Evolutionary conservation across 768 basidiomycete species (phyloP).

Genomic region (Suillus occidentalis): DNA sequence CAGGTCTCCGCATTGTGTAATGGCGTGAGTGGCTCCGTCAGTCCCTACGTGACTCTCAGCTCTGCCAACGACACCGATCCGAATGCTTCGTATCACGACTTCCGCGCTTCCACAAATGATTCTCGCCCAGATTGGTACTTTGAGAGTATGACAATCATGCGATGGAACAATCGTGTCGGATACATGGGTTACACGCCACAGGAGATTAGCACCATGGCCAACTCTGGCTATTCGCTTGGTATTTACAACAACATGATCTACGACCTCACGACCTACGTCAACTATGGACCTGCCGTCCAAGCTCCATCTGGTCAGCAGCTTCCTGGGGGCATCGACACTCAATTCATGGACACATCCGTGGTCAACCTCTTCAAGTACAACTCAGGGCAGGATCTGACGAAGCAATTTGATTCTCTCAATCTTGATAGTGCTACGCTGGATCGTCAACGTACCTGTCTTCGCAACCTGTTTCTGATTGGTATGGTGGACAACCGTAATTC

Average conservation of each 20-base stretch:
- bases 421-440: conserved; percentile 61
- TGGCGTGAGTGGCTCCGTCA: conserved; percentile 77
- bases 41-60: conserved; percentile 78
- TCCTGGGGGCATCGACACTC: conserved; percentile 39
- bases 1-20: conserved; percentile 93
- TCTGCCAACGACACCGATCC: conserved; percentile 74
- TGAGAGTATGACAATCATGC: conserved; percentile 90
- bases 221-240: conserved; percentile 62
- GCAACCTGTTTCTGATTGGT: conserved; percentile 91
- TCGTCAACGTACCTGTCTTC: conserved; percentile 82
- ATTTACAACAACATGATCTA: conserved; percentile 88
- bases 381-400: conserved; percentile 82
- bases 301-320: conserved; percentile 51
- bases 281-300: conserved; percentile 56
- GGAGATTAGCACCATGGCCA: conserved; percentile 72
- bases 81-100: conserved; percentile 91
- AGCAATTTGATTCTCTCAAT: conserved; percentile 58
- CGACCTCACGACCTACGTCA: conserved; percentile 82
- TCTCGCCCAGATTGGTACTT: conserved; percentile 98
- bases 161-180: conserved; percentile 84
- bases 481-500: conserved; percentile 92
- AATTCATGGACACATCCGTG: conserved; percentile 75
- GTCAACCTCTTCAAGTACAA: conserved; percentile 74
- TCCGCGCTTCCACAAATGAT: conserved; percentile 86
- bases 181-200: conserved; percentile 83